These are phyloP conservation scores for Diutina sp. DNA, from an alignment of 1,139 yeast species.

Conservation along the genomic window DNA sequence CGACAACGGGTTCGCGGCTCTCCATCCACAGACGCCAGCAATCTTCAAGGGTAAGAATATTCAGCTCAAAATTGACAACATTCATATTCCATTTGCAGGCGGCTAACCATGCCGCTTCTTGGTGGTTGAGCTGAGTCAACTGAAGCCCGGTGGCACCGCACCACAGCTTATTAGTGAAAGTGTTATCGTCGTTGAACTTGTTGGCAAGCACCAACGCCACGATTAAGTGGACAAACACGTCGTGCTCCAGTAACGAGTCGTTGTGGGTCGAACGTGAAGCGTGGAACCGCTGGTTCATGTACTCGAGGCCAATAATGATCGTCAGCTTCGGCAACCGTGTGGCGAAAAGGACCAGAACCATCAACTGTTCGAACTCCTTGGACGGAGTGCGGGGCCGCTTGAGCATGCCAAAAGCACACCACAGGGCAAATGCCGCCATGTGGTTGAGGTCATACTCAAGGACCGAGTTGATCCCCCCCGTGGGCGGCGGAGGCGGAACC, in stretches of 20 bases:
- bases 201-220: constrained; percentile 75
- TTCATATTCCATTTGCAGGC: constrained; percentile 36
- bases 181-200: constrained; percentile 92
- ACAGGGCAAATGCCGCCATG: constrained; percentile 67
- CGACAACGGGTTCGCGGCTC: constrained; percentile 8
- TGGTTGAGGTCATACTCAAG: constrained; percentile 65
- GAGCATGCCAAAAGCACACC: constrained; percentile 54
- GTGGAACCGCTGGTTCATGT: constrained; percentile 39
- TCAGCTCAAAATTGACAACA: constrained; percentile 27
- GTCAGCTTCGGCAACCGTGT: constrained; percentile 82
- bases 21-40: constrained; percentile 37
- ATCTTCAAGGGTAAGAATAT: constrained; percentile 29
- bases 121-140: constrained; percentile 42
- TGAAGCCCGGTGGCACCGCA: constrained; percentile 82
- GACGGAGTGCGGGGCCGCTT: constrained; percentile 37
- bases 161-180: constrained; percentile 94
- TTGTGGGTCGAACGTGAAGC: not conserved
- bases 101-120: constrained; percentile 66
- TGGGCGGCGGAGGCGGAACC: not conserved
- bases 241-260: constrained; percentile 17
- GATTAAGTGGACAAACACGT: constrained; percentile 51
- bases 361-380: constrained; percentile 43
- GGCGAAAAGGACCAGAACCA: constrained; percentile 61
- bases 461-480: constrained; percentile 35
- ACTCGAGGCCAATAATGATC: constrained; percentile 65